Conservation (phyloP, 495 filamentous ascomycete species). For the Neurospora discreta region DNA sequence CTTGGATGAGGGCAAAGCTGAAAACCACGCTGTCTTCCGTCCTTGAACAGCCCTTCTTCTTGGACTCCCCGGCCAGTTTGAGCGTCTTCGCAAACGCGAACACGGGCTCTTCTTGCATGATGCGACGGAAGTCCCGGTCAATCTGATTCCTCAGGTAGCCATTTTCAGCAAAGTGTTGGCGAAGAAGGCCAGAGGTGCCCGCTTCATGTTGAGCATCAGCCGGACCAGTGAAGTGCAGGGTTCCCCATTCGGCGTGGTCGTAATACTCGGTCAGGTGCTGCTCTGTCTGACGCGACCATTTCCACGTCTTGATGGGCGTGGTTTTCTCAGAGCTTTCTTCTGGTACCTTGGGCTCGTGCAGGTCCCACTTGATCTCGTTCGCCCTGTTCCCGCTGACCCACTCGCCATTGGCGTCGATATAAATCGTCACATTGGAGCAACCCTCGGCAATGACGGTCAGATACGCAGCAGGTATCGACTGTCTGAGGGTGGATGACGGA, state of each 20-base stretch:
- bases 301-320: slow-evolving; percentile 41
- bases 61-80: slow-evolving; percentile 25
- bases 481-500: slow-evolving; percentile 79
- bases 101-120: slow-evolving; percentile 78
- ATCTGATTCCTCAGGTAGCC: slow-evolving; percentile 48
- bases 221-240: slow-evolving; percentile 64
- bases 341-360: slow-evolving; percentile 30
- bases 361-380: slow-evolving; percentile 58
- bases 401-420: slow-evolving; percentile 79
- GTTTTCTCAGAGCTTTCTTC: background rate
- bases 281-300: slow-evolving; percentile 52
- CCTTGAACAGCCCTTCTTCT: slow-evolving; percentile 5
- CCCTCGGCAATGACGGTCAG: slow-evolving; percentile 65
- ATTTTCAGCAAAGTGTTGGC: slow-evolving; percentile 61
- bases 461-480: slow-evolving; percentile 85
- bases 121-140: slow-evolving; percentile 53
- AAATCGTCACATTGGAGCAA: slow-evolving; percentile 63
- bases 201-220: slow-evolving; percentile 51
- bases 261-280: slow-evolving; percentile 59
- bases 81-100: slow-evolving; percentile 88
- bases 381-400: slow-evolving; percentile 72
- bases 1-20: slow-evolving; percentile 73
- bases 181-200: slow-evolving; percentile 56
- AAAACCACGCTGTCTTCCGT: slow-evolving; percentile 53
- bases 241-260: slow-evolving; percentile 85